Percentiles rank a stretch among this genome's conserved stretches.
phyloP scores from a whole-genome alignment of 805 yeast species.

The Wickerhamomyces kurtzmanii region DNA sequence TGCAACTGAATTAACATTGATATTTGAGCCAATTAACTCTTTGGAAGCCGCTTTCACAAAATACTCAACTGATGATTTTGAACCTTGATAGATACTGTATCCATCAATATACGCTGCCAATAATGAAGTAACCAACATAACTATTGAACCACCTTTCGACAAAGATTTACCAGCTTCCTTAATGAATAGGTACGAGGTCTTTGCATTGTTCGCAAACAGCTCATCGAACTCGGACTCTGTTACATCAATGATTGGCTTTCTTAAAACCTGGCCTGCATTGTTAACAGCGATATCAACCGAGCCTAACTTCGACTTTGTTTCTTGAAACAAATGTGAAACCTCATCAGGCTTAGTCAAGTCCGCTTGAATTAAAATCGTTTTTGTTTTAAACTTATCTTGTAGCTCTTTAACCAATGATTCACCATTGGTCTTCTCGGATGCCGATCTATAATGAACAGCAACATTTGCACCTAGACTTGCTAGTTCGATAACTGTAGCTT shows the following conservation, averaged over 20 bases:
- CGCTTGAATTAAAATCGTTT: slow-evolving; percentile 19
- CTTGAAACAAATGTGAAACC: slow-evolving; percentile 32
- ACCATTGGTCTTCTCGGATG: slow-evolving; percentile 23
- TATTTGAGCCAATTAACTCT: slow-evolving; percentile 34
- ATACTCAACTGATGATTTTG: slow-evolving; percentile 46
- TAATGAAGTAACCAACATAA: slow-evolving; percentile 51
- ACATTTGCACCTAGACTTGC: slow-evolving; percentile 46
- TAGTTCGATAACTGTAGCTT: slow-evolving; percentile 38
- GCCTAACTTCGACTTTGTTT: slow-evolving; percentile 35
- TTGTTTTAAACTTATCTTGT: slow-evolving; percentile 23
- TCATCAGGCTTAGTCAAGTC: slow-evolving; percentile 25
- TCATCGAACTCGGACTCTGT: slow-evolving; percentile 44
- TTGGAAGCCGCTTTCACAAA: slow-evolving; percentile 45
- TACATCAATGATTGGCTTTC: slow-evolving; percentile 46
- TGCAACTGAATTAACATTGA: slow-evolving; percentile 46
- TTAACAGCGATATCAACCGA: slow-evolving; percentile 54
- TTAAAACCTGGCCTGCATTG: slow-evolving; percentile 58
- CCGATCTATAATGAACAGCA: slow-evolving; percentile 45
- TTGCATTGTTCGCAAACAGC: slow-evolving; percentile 46
- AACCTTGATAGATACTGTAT: slow-evolving; percentile 45
- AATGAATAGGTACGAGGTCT: slow-evolving; percentile 51
- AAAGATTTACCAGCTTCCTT: slow-evolving; percentile 44
- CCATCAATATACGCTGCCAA: slow-evolving; percentile 54
- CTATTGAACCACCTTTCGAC: slow-evolving; percentile 41
- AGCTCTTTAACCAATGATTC: slow-evolving; percentile 28